phyloP scores from a whole-genome alignment of 768 basidiomycete species.

The Mycena sanguinolenta region DNA sequence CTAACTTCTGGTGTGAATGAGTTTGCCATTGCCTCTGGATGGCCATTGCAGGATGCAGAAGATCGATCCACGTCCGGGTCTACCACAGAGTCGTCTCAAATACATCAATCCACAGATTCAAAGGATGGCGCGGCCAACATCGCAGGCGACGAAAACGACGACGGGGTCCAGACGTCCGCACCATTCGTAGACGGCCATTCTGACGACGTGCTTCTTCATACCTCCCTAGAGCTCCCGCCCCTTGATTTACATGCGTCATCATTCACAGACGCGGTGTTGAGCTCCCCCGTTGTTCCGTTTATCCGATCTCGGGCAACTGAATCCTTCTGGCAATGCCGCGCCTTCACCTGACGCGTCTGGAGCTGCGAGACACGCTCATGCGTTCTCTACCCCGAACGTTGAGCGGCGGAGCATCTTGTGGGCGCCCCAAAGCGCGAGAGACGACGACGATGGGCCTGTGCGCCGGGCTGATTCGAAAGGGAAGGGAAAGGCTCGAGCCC shows the following conservation, averaged over 20 bases:
- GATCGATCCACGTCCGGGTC: background rate
- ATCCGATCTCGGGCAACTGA: background rate
- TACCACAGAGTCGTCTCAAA: background rate
- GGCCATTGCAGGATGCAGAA: background rate
- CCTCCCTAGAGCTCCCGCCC: slow-evolving; percentile 20
- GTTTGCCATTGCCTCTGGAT: background rate
- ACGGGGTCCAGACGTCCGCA: background rate
- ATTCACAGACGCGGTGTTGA: slow-evolving; percentile 24
- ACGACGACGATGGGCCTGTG: background rate
- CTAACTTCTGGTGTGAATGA: background rate
- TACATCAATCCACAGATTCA: background rate
- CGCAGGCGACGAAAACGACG: background rate
- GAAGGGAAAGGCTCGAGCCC: slow-evolving; percentile 19
- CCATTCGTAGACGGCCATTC: background rate
- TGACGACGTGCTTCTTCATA: background rate
- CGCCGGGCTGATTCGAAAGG: background rate
- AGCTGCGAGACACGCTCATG: background rate
- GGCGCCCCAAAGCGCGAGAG: slow-evolving; percentile 16
- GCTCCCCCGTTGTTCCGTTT: slow-evolving; percentile 22
- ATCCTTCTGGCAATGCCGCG: background rate
- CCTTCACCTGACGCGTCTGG: too few relatives aligned
- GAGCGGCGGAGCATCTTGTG: slow-evolving; percentile 31
- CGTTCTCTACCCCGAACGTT: slow-evolving; percentile 1
- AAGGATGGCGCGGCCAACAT: background rate
- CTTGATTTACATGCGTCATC: slow-evolving; percentile 24